Conservation (phyloP, 1,284 basidiomycete genomes). For the Ustilago xerochloae region DNA sequence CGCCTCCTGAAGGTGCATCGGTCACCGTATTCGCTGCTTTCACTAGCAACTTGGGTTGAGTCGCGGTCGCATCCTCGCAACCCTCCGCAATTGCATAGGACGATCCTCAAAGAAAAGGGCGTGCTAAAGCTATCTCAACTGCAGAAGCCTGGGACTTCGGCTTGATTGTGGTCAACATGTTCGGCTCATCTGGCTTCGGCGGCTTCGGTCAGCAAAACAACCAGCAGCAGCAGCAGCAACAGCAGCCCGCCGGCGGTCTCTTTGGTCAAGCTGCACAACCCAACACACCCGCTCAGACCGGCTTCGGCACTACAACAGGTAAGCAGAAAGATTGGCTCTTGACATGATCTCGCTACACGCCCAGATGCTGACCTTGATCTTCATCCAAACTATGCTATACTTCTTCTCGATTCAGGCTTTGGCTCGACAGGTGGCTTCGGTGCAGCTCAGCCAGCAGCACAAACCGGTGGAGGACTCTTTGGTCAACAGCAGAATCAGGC, state of each 20-base stretch:
- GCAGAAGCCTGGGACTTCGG: background rate
- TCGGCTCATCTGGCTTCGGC: constrained; percentile 55
- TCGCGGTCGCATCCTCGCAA: background rate
- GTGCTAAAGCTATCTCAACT: background rate
- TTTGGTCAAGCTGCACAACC: constrained; percentile 66
- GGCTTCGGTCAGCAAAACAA: constrained; percentile 64
- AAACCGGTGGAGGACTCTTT: constrained; percentile 64
- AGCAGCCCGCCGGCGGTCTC: constrained; percentile 61
- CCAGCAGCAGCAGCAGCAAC: constrained; percentile 55
- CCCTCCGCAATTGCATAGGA: background rate
- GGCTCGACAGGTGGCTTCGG: constrained; percentile 47
- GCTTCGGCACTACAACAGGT: constrained; percentile 44
- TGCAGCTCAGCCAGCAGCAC: constrained; percentile 52
- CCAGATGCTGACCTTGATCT: background rate
- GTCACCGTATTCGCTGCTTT: background rate
- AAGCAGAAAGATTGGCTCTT: constrained; percentile 4
- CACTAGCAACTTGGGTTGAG: background rate
- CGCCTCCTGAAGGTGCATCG: background rate
- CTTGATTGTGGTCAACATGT: constrained; percentile 33
- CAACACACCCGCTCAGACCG: constrained; percentile 58
- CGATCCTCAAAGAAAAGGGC: background rate
- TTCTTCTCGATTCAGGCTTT: constrained; percentile 22
- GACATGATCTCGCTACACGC: background rate
- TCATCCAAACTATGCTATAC: background rate
- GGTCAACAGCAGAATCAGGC: constrained; percentile 58